Evolutionary conservation across 257 asterid genomes (phyloP).

Genomic region (Ballota nigra): DNA sequence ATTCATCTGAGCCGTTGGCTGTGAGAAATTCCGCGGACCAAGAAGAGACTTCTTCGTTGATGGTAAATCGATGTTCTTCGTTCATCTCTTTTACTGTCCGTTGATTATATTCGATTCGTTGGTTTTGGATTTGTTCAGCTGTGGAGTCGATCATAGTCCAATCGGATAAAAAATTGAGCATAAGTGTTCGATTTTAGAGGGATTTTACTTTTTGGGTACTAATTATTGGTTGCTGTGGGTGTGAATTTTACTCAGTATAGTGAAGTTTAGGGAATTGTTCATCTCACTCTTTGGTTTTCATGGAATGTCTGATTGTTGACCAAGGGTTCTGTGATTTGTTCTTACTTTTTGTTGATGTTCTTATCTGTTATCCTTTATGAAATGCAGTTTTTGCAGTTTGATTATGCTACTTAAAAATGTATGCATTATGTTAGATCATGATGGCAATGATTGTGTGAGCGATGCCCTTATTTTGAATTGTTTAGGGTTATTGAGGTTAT

Average conservation of each 20-base stretch:
- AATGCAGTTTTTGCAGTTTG: not conserved
- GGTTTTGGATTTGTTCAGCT: not conserved
- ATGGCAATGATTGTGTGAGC: not conserved
- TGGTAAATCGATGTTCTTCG: constrained; percentile 20
- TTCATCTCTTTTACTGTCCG: not conserved
- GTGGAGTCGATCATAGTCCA: not conserved
- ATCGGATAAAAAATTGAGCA: not conserved
- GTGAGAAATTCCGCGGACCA: constrained; percentile 22
- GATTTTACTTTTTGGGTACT: not conserved
- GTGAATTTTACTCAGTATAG: not conserved
- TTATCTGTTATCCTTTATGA: not conserved
- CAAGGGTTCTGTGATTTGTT: not conserved
- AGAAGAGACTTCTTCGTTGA: constrained; percentile 37
- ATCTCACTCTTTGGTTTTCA: not conserved
- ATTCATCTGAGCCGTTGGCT: constrained; percentile 18
- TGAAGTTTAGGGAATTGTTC: not conserved
- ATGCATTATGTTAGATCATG: not conserved
- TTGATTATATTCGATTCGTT: not conserved
- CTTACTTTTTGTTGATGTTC: not conserved
- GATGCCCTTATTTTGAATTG: not conserved
- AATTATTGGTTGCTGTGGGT: not conserved
- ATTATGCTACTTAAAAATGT: not conserved
- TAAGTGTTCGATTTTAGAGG: not conserved
- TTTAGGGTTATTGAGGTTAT: not conserved
- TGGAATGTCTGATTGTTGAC: not conserved